Conservation (phyloP, 306 rosid genomes). For the Medicago arabica region DNA sequence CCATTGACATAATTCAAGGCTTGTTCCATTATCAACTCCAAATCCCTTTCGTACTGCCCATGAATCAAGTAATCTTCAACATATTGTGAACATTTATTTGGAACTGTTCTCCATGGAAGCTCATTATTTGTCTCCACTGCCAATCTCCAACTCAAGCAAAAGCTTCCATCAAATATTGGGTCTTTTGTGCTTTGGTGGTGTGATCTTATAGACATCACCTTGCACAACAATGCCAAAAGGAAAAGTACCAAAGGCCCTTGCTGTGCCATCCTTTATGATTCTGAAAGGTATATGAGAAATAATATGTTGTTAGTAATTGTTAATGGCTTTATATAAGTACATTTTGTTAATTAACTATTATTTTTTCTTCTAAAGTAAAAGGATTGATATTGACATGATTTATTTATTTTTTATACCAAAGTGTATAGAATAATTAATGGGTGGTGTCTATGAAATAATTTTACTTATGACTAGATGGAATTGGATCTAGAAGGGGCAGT, state of each 20-base stretch:
- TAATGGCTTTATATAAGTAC: neutral
- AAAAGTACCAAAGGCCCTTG: constrained; percentile 2
- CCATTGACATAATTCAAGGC: constrained; percentile 45
- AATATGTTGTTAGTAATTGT: neutral
- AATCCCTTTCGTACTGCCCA: constrained; percentile 68
- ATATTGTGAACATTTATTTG: constrained; percentile 53
- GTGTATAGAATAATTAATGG: constrained; percentile 11
- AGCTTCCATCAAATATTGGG: constrained; percentile 23
- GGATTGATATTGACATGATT: neutral
- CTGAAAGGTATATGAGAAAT: neutral
- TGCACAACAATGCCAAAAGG: constrained; percentile 43
- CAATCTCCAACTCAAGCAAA: constrained; percentile 81
- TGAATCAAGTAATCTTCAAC: constrained; percentile 64
- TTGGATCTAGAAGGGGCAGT: neutral
- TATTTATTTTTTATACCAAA: neutral
- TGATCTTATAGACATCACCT: constrained; percentile 13
- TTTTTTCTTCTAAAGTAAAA: neutral
- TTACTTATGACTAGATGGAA: neutral
- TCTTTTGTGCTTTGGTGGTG: neutral
- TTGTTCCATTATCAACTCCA: constrained; percentile 56
- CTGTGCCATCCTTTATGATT: neutral
- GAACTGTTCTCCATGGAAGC: constrained; percentile 73
- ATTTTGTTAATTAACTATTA: neutral
- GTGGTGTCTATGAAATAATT: neutral
- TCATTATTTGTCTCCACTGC: constrained; percentile 79